These are phyloP conservation scores for Hypoxylon sp. DNA, from an alignment of 2,329 filamentous ascomycete genomes.

Conservation along the genomic window DNA sequence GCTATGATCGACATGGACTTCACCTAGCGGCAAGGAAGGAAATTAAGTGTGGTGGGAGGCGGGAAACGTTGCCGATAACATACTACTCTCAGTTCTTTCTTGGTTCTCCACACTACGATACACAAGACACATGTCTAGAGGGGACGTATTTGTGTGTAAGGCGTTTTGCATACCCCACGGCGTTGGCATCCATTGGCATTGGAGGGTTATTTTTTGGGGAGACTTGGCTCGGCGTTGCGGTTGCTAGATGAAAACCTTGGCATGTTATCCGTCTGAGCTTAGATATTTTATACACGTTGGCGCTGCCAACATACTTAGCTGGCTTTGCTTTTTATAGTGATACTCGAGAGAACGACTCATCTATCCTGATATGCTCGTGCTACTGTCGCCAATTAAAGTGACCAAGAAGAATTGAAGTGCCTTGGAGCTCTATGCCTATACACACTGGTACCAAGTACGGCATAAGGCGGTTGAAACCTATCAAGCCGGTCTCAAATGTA, in stretches of 20 bases:
- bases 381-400: background rate
- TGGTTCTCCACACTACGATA: background rate
- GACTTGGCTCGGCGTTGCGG: background rate
- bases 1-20: slow-evolving; percentile 57
- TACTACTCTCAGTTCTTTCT: background rate
- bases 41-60: background rate
- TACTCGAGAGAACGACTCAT: background rate
- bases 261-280: background rate
- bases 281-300: background rate
- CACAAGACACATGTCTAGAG: background rate
- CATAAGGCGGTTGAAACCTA: background rate
- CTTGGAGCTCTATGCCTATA: background rate
- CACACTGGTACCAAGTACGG: too few relatives aligned
- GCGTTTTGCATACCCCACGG: slow-evolving; percentile 28
- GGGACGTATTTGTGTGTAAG: background rate
- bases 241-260: background rate
- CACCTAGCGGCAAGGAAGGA: background rate
- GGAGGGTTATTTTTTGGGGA: background rate
- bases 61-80: background rate
- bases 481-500: background rate
- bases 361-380: background rate
- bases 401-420: background rate
- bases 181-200: slow-evolving; percentile 24
- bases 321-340: background rate
- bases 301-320: background rate